A percentile compares a stretch with the other conserved stretches of the same genome.
These are phyloP conservation scores for Trichosporon sp. DNA, from an alignment of 1,284 basidiomycete species.

Conservation along the genomic window DNA sequence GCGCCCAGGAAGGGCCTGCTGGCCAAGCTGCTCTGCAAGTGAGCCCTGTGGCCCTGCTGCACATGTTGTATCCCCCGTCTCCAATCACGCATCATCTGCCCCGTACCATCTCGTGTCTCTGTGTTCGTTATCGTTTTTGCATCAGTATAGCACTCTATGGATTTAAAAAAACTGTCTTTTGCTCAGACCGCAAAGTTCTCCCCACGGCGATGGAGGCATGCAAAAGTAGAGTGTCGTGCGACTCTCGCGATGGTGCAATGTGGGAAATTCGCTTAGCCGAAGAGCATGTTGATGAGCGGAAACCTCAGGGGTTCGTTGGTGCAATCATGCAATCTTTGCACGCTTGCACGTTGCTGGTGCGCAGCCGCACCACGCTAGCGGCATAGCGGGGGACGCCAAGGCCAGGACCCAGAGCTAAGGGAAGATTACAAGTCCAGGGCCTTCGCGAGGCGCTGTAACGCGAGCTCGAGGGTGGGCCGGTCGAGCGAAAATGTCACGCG, in stretches of 20 bases:
- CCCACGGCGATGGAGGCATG: too few relatives aligned
- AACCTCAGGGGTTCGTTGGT: background rate
- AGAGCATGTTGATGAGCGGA: background rate
- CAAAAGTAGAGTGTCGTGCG: background rate
- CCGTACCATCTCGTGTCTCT: background rate
- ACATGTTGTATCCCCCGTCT: background rate
- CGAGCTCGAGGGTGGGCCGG: constrained; percentile 5
- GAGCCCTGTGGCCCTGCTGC: too few relatives aligned
- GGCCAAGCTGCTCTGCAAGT: background rate
- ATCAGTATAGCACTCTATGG: background rate
- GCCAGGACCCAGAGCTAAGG: background rate
- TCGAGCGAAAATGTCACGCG: constrained; percentile 18
- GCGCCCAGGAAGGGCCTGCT: background rate
- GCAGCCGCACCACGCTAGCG: too few relatives aligned
- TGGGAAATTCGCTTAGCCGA: background rate
- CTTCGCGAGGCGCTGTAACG: background rate
- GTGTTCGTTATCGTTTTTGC: background rate
- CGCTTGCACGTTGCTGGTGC: too few relatives aligned
- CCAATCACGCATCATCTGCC: background rate
- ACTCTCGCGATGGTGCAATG: background rate
- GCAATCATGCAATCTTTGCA: too few relatives aligned
- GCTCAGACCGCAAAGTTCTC: too few relatives aligned
- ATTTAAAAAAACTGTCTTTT: background rate
- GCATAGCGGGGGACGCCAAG: background rate
- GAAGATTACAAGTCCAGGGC: constrained; percentile 6